Conservation (phyloP, 768 basidiomycete species). For the Saitozyma podzolica region DNA sequence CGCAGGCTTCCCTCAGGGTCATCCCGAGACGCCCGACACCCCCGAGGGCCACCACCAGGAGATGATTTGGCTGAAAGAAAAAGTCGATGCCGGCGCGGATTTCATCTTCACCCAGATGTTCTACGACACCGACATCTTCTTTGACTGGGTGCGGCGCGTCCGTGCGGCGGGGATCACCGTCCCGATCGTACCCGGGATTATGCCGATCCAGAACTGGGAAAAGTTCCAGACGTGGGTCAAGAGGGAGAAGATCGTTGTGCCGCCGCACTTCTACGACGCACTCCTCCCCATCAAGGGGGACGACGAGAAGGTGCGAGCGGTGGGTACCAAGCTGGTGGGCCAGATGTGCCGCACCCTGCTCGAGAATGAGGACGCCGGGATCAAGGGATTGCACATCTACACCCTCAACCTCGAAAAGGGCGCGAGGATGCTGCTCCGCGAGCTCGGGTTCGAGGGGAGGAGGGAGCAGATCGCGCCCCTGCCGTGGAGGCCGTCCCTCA, state of each 20-base stretch:
- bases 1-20: constrained; percentile 85
- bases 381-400: constrained; percentile 90
- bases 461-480: constrained; percentile 86
- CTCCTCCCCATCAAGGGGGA: constrained; percentile 86
- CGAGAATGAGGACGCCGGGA: constrained; percentile 67
- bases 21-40: constrained; percentile 64
- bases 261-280: constrained; percentile 69
- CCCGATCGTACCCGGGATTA: constrained; percentile 90
- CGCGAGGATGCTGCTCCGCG: constrained; percentile 90
- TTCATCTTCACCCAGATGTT: constrained; percentile 99
- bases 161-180: constrained; percentile 82
- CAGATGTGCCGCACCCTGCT: constrained; percentile 90
- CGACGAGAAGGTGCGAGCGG: constrained; percentile 86
- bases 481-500: constrained; percentile 96
- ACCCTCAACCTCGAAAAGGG: constrained; percentile 97
- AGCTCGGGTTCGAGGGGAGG: constrained; percentile 65
- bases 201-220: constrained; percentile 94
- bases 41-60: constrained; percentile 60
- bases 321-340: constrained; percentile 91
- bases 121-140: constrained; percentile 88
- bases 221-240: constrained; percentile 72
- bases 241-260: constrained; percentile 61
- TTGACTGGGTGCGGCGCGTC: constrained; percentile 80
- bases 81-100: constrained; percentile 82
- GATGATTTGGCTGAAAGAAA: constrained; percentile 82